Evolutionary conservation across 352 stramenopile genomes (phyloP).

Genomic region (Phytophthora vignae): DNA sequence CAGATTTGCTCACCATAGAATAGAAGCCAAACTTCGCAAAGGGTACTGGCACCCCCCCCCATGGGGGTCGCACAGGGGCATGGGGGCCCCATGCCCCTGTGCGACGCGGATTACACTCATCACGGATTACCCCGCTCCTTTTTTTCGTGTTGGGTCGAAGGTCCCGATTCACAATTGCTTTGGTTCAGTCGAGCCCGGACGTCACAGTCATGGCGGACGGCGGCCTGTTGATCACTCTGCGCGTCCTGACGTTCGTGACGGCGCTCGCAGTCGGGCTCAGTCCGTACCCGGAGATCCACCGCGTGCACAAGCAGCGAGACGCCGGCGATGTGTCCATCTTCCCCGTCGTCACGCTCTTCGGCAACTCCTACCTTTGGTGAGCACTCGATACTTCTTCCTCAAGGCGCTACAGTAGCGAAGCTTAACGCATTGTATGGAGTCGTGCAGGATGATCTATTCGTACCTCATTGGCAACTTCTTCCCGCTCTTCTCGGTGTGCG

Average conservation of each 20-base stretch:
- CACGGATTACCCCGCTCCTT: conserved; percentile 19
- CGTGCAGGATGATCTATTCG: conserved; percentile 42
- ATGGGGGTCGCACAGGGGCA: too few species aligned
- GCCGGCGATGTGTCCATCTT: conserved; percentile 31
- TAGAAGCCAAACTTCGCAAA: neutral
- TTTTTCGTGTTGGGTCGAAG: conserved; percentile 10
- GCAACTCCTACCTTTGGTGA: conserved; percentile 35
- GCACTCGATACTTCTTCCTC: neutral
- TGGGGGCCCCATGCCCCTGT: neutral
- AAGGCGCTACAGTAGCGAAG: neutral
- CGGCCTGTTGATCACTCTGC: conserved; percentile 18
- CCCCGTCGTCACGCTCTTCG: conserved; percentile 33
- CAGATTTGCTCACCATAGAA: conserved; percentile 6
- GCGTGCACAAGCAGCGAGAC: conserved; percentile 27
- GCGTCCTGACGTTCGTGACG: conserved; percentile 34
- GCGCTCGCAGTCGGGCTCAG: conserved; percentile 27
- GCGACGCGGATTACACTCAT: conserved; percentile 24
- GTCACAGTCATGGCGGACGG: conserved; percentile 3
- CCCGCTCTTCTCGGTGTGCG: conserved; percentile 43
- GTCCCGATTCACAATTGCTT: conserved; percentile 12
- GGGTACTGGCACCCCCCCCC: too few species aligned
- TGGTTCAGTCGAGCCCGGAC: neutral
- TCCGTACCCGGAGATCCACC: conserved; percentile 30
- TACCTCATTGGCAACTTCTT: conserved; percentile 43
- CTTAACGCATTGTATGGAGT: neutral